phyloP scores from a whole-genome alignment of 768 basidiomycete genomes.

The Amylocystis lapponica region DNA sequence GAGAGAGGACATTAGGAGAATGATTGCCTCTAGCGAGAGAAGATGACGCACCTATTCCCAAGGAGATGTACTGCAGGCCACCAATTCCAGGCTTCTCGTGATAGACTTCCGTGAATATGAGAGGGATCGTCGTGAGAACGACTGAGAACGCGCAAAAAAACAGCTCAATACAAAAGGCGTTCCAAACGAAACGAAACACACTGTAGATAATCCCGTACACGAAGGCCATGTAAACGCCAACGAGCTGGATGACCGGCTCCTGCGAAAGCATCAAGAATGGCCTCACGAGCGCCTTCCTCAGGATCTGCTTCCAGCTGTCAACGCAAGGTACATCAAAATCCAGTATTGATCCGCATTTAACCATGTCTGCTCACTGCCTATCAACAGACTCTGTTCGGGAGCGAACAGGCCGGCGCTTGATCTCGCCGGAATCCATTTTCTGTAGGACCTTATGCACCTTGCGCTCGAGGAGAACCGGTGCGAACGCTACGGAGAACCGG shows the following conservation, averaged over 20 bases:
- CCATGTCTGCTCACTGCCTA: too few species aligned
- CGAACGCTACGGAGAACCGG: too few species aligned
- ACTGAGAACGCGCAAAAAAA: too few species aligned
- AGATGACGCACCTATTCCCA: conserved; percentile 34
- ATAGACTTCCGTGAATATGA: conserved; percentile 53
- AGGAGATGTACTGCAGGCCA: conserved; percentile 65
- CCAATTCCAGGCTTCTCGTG: conserved; percentile 49
- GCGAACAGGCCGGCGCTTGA: too few species aligned
- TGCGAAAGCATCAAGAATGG: conserved; percentile 59
- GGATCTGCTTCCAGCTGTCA: conserved; percentile 49
- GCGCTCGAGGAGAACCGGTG: conserved; percentile 34
- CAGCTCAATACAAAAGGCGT: background rate
- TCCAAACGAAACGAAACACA: background rate
- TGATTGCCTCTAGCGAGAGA: too few species aligned
- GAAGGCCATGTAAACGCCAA: conserved; percentile 66
- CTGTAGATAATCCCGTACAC: conserved; percentile 60
- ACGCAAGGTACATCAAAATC: too few species aligned
- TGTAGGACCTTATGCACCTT: conserved; percentile 46
- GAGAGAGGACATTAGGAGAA: too few species aligned
- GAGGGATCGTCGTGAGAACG: conserved; percentile 59
- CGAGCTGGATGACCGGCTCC: conserved; percentile 64
- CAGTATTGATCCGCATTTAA: too few species aligned
- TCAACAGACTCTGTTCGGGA: too few species aligned
- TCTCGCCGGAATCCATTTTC: conserved; percentile 45
- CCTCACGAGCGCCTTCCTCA: conserved; percentile 50